Evolutionary conservation across 805 yeast genomes (phyloP).

Genomic region (Ogataea methanolica): DNA sequence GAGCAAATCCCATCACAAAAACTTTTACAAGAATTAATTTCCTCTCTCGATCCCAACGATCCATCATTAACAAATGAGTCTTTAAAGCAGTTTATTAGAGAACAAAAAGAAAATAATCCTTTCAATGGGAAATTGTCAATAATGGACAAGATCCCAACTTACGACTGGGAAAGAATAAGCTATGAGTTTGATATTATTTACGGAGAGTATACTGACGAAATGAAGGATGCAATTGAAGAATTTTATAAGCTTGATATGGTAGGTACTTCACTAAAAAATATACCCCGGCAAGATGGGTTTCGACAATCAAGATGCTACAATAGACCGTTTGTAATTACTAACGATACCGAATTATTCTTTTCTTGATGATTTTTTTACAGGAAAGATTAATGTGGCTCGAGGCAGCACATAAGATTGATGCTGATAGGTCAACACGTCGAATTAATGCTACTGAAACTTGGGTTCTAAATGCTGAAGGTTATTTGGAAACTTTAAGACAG

Average conservation of each 20-base stretch:
- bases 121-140: constrained; percentile 2
- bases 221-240: constrained; percentile 15
- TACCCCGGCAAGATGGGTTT: neutral
- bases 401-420: constrained; percentile 21
- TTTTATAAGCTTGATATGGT: constrained; percentile 19
- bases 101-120: constrained; percentile 1
- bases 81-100: neutral
- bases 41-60: neutral
- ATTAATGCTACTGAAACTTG: constrained; percentile 14
- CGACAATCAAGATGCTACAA: neutral
- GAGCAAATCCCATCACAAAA: too few relatives aligned
- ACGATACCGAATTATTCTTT: too few relatives aligned
- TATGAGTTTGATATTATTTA: constrained; percentile 19
- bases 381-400: constrained; percentile 24
- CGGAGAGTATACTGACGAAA: constrained; percentile 17
- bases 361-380: neutral
- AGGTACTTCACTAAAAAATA: neutral
- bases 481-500: constrained; percentile 8
- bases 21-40: too few relatives aligned
- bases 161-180: constrained; percentile 22
- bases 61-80: constrained; percentile 2
- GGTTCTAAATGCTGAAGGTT: constrained; percentile 14
- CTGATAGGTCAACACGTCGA: constrained; percentile 16
- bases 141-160: constrained; percentile 14
- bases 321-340: neutral